A percentile compares a stretch with the other conserved stretches of the same genome.
Evolutionary conservation across 805 yeast species (phyloP).

Genomic region (Millerago galiae): DNA sequence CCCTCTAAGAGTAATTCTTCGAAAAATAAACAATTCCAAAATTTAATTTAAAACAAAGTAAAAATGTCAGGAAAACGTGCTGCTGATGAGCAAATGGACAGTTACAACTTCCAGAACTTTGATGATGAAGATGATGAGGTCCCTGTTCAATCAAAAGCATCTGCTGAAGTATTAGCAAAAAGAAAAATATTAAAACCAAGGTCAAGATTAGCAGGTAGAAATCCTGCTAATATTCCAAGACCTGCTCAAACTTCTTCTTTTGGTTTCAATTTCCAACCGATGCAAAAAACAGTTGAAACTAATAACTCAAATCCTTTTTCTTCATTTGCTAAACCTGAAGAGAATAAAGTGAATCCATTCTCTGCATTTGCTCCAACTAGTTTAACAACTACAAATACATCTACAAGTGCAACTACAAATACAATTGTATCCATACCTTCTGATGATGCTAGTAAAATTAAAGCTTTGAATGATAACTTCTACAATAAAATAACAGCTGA

Average conservation of each 20-base stretch:
- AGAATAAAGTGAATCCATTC: slow-evolving; percentile 7
- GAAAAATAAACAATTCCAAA: not conserved
- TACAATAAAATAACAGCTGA: slow-evolving; percentile 39
- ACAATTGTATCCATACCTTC: too few species aligned
- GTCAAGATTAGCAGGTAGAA: slow-evolving; percentile 28
- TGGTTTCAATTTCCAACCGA: slow-evolving; percentile 7
- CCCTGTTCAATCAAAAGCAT: slow-evolving; percentile 39
- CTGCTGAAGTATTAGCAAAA: slow-evolving; percentile 54
- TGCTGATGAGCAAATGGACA: slow-evolving; percentile 58
- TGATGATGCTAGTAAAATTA: slow-evolving; percentile 42
- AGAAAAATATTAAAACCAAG: slow-evolving; percentile 64
- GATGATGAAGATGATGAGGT: slow-evolving; percentile 31
- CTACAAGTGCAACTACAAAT: slow-evolving; percentile 7
- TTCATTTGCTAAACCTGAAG: slow-evolving; percentile 1
- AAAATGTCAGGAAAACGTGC: slow-evolving; percentile 58
- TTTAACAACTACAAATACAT: slow-evolving; percentile 1
- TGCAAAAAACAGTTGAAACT: not conserved
- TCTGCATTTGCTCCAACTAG: slow-evolving; percentile 5
- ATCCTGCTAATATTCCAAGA: not conserved
- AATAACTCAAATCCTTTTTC: slow-evolving; percentile 7
- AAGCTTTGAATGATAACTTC: slow-evolving; percentile 62
- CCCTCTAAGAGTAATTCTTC: not conserved
- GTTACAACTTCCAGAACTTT: slow-evolving; percentile 34
- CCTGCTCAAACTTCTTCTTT: slow-evolving; percentile 5
- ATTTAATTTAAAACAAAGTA: not conserved